Conservation (phyloP, 495 filamentous ascomycete species). For the Podospora pseudoanserina region DNA sequence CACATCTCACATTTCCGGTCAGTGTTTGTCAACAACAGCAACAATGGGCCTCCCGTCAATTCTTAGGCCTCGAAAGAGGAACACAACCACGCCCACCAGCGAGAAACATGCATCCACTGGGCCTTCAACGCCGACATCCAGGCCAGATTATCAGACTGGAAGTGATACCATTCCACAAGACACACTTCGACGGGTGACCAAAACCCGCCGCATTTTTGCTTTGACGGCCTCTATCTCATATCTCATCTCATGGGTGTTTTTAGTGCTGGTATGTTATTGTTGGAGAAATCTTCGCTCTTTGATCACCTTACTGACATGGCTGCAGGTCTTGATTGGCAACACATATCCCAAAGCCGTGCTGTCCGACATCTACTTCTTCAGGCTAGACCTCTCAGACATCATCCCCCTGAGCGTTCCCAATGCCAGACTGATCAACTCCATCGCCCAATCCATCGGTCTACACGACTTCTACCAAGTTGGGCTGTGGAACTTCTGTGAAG, state of each 20-base stretch:
- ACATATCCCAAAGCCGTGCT: slow-evolving; percentile 57
- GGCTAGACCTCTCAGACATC: slow-evolving; percentile 77
- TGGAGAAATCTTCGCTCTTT: background rate
- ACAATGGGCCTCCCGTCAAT: slow-evolving; percentile 24
- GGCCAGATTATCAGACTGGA: background rate
- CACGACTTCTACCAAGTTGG: slow-evolving; percentile 95
- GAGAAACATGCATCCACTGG: background rate
- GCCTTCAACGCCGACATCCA: background rate
- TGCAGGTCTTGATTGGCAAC: slow-evolving; percentile 64
- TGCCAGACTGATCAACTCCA: slow-evolving; percentile 73
- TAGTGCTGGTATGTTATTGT: slow-evolving; percentile 56
- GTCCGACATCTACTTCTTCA: slow-evolving; percentile 72
- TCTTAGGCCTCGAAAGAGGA: slow-evolving; percentile 18
- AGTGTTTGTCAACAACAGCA: background rate
- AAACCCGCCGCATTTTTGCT: slow-evolving; percentile 51
- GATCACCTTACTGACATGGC: slow-evolving; percentile 11
- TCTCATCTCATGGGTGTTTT: slow-evolving; percentile 68
- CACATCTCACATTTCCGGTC: background rate
- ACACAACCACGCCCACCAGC: background rate
- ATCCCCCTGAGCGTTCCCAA: slow-evolving; percentile 73
- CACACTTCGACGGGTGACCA: slow-evolving; percentile 51
- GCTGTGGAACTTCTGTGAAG: slow-evolving; percentile 86
- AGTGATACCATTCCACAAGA: background rate
- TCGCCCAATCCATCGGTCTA: slow-evolving; percentile 82
- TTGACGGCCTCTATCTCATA: slow-evolving; percentile 66